Evolutionary conservation across 148 eudicot genomes (phyloP).

Genomic region (Nyssa sinensis): DNA sequence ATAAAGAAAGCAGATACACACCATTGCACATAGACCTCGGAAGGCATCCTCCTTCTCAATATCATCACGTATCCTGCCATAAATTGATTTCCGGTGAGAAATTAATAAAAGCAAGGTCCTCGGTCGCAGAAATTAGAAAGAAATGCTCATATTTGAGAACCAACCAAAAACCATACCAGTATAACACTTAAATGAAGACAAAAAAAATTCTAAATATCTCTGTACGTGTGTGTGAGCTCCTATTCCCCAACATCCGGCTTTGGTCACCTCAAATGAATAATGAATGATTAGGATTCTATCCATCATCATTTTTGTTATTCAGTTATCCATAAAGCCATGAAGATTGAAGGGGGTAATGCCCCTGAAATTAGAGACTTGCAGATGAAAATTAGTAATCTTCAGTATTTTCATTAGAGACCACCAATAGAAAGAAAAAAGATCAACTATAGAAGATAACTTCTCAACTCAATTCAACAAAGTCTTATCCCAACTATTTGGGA

Average conservation of each 20-base stretch:
- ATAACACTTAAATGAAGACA: background rate
- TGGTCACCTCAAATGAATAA: background rate
- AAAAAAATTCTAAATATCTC: too few relatives aligned
- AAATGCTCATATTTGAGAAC: background rate
- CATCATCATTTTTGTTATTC: too few relatives aligned
- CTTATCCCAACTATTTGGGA: too few relatives aligned
- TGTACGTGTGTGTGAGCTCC: too few relatives aligned
- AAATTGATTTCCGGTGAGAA: slow-evolving; percentile 4
- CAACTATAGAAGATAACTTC: too few relatives aligned
- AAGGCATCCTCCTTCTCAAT: slow-evolving; percentile 97
- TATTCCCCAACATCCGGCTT: background rate
- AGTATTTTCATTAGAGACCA: too few relatives aligned
- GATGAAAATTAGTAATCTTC: too few relatives aligned
- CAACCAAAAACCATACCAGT: background rate
- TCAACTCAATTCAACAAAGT: too few relatives aligned
- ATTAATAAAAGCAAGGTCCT: background rate
- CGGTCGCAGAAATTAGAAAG: background rate
- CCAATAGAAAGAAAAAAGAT: too few relatives aligned
- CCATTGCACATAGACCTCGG: slow-evolving; percentile 98
- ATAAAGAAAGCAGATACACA: slow-evolving; percentile 24
- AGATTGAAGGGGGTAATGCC: too few relatives aligned
- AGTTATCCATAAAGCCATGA: too few relatives aligned
- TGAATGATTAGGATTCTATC: background rate
- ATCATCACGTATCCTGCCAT: slow-evolving; percentile 94
- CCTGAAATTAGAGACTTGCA: too few relatives aligned